Conservation (phyloP, 352 stramenopile species). For the Pythium pyrilobum region DNA sequence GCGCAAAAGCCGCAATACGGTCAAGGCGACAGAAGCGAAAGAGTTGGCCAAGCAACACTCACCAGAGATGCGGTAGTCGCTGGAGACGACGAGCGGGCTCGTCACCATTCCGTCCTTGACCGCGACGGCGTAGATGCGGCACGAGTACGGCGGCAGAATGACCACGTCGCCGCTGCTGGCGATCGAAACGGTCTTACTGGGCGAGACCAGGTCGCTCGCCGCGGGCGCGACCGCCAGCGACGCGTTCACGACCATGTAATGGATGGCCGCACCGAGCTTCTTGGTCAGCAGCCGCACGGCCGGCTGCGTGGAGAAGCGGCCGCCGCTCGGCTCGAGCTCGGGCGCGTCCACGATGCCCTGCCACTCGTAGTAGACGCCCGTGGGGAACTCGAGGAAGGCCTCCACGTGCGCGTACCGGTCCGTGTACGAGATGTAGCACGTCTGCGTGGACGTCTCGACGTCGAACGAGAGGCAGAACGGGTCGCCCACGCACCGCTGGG, state of each 20-base stretch:
- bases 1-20: no score
- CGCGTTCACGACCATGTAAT: constrained; percentile 43
- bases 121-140: constrained; percentile 50
- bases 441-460: constrained; percentile 41
- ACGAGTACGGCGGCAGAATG: constrained; percentile 47
- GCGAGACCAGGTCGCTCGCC: constrained; percentile 23
- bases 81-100: constrained; percentile 45
- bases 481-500: constrained; percentile 38
- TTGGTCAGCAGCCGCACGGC: constrained; percentile 44
- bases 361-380: constrained; percentile 77
- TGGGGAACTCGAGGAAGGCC: constrained; percentile 60
- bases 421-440: constrained; percentile 71
- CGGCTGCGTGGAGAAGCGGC: constrained; percentile 50
- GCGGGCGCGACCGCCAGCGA: background rate
- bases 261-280: constrained; percentile 51
- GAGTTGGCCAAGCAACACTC: constrained; percentile 1
- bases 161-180: constrained; percentile 41
- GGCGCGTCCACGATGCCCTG: constrained; percentile 41
- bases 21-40: background rate
- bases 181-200: constrained; percentile 20
- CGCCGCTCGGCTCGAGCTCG: constrained; percentile 53
- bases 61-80: constrained; percentile 59
- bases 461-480: constrained; percentile 68
- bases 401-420: constrained; percentile 61
- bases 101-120: constrained; percentile 57